Percentiles rank a stretch among this genome's conserved stretches.
phyloP scores from a whole-genome alignment of 306 rosid genomes.

The Medicago lupulina region DNA sequence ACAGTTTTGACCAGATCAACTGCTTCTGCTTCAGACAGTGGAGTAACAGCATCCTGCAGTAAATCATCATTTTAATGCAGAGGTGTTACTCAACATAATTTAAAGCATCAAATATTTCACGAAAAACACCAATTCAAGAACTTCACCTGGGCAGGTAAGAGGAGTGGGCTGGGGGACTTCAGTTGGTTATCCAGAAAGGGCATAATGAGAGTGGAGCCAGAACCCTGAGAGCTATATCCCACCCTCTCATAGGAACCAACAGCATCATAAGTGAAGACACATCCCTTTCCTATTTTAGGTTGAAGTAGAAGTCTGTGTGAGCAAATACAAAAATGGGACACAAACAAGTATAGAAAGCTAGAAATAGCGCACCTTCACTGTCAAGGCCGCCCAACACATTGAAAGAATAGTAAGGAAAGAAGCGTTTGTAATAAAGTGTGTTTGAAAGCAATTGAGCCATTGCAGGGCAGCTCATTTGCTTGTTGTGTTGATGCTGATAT shows the following conservation, averaged over 20 bases:
- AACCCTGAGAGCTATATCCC: slow-evolving; percentile 96
- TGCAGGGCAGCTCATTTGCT: slow-evolving; percentile 16
- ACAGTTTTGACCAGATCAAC: slow-evolving; percentile 20
- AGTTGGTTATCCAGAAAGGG: slow-evolving; percentile 4
- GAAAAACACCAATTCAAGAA: slow-evolving; percentile 8
- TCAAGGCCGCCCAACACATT: slow-evolving; percentile 98
- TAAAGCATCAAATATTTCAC: neutral
- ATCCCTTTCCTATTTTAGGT: slow-evolving; percentile 81
- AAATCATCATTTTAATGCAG: neutral
- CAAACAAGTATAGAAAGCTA: slow-evolving; percentile 34
- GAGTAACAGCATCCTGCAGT: slow-evolving; percentile 9
- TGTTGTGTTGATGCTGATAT: slow-evolving; percentile 11
- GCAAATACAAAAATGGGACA: slow-evolving; percentile 16
- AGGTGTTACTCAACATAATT: neutral
- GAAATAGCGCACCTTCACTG: slow-evolving; percentile 72
- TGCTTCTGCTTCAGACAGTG: slow-evolving; percentile 4
- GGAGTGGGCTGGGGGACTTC: slow-evolving; percentile 16
- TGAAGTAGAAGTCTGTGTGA: slow-evolving; percentile 12
- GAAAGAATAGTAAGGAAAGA: slow-evolving; percentile 94
- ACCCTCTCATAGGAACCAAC: slow-evolving; percentile 99
- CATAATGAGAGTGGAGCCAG: slow-evolving; percentile 58
- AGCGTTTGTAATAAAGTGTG: slow-evolving; percentile 94
- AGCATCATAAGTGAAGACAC: slow-evolving; percentile 98
- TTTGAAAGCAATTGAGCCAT: slow-evolving; percentile 97
- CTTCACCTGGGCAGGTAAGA: slow-evolving; percentile 18